Evolutionary conservation across 805 yeast species (phyloP).

Genomic region (Tetrapisispora taiwanensis): DNA sequence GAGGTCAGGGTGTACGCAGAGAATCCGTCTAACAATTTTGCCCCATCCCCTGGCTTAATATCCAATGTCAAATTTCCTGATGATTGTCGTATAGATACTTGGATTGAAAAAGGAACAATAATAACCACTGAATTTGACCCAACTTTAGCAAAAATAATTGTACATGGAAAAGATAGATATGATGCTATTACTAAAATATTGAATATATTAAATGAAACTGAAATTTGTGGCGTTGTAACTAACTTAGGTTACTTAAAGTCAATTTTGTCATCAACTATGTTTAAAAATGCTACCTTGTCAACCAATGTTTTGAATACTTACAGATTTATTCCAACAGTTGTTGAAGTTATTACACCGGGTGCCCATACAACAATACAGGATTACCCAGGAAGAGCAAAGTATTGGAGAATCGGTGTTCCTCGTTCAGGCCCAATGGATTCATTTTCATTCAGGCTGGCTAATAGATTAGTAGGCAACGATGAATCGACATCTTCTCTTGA

Average conservation of each 20-base stretch:
- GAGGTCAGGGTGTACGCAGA: slow-evolving; percentile 96
- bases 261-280: slow-evolving; percentile 76
- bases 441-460: slow-evolving; percentile 81
- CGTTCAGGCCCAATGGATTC: slow-evolving; percentile 98
- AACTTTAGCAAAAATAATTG: slow-evolving; percentile 90
- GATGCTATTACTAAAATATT: slow-evolving; percentile 75
- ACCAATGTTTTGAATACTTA: slow-evolving; percentile 81
- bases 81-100: slow-evolving; percentile 90
- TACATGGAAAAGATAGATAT: slow-evolving; percentile 78
- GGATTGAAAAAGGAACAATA: slow-evolving; percentile 84
- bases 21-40: slow-evolving; percentile 88
- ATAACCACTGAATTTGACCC: slow-evolving; percentile 94
- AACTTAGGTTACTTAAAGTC: slow-evolving; percentile 83
- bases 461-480: slow-evolving; percentile 82
- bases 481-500: slow-evolving; percentile 81
- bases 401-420: slow-evolving; percentile 73
- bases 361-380: slow-evolving; percentile 96
- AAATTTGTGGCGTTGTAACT: slow-evolving; percentile 78
- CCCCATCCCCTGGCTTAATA: slow-evolving; percentile 93
- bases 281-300: slow-evolving; percentile 70
- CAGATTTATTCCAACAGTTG: slow-evolving; percentile 69
- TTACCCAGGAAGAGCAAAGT: slow-evolving; percentile 80
- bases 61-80: slow-evolving; percentile 76
- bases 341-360: slow-evolving; percentile 82
- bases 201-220: slow-evolving; percentile 76